Base-by-base conservation (phyloP, 1,284 basidiomycete species). In the Lignosus rhinocerotis region DNA sequence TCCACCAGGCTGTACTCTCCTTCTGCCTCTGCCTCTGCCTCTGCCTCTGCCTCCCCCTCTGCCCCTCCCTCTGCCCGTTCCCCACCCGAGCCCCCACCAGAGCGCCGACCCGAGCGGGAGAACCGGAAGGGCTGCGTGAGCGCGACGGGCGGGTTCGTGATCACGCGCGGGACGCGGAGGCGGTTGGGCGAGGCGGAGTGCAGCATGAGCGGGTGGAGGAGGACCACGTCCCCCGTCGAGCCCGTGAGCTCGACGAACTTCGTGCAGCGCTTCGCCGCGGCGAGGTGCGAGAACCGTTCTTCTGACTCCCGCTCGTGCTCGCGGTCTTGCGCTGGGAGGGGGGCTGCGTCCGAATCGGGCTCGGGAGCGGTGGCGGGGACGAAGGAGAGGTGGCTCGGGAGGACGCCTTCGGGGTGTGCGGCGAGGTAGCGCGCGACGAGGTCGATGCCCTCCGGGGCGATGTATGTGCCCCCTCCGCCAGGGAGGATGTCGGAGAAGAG, bases 111-210 rank as follows among this genome's bases (percentile, higher is more conserved):
- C 36, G 73, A 73, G 50, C 80, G 75, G 52, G 76, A 68, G 63
- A 86, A 83, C 44, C 78, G 74, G 70, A 86, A 86, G 10, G 84
- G 84, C 61, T 78, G 73, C 53, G 74, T 76, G 44, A 86, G 72
- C 44, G 75, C 69, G 6, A 85, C 84, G 8, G 83, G 83, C 54
- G 84, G 85, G 65, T 86, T 86, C 42, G 83, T 85, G 66, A 86
- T 86, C 56, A 86, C 74, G 53, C 84, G 75, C 41, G 79, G 80
- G 16, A 77, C 67, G 19, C 84, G 79, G 36, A 79, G 69, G 60
- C 80, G 74, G 68, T 87, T 87, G 71, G 80, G 82, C 42, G 81
- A 81, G n/a, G 85, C 84, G 10, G 83, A 80, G 65, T 86, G 84
- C 56, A 84, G 70, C 83, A 85, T 86, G 58, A 87, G 71, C 44